Percentiles rank a stretch among this genome's conserved stretches.
Conservation (phyloP, 2,329 filamentous ascomycete genomes). For the Myriosclerotinia curreyana region DNA sequence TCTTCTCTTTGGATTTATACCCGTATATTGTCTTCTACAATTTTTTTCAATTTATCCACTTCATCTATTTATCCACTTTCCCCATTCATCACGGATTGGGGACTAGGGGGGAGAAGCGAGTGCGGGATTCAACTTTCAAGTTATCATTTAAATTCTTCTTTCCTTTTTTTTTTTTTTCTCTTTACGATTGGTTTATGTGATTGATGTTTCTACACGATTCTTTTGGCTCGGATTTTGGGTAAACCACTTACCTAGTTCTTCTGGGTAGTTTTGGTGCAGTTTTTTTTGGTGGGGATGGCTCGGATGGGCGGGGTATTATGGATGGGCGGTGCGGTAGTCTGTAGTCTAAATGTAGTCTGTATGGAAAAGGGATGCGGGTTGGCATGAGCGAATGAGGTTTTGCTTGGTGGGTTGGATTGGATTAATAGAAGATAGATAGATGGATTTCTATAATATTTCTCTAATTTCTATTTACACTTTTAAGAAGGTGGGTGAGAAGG, state of each 20-base stretch:
- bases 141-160: too few relatives aligned
- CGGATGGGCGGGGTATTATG: too few relatives aligned
- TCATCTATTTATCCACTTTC: too few relatives aligned
- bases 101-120: too few relatives aligned
- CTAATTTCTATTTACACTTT: not conserved
- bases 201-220: conserved; percentile 22
- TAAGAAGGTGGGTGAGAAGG: not conserved
- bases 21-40: conserved; percentile 4
- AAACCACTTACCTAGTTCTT: not conserved
- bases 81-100: not conserved
- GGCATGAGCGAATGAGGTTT: not conserved
- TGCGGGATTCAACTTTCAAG: not conserved
- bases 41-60: too few relatives aligned
- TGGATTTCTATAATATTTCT: not conserved
- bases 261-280: not conserved
- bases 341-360: too few relatives aligned
- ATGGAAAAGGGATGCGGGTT: not conserved
- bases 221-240: conserved; percentile 9
- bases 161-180: not conserved
- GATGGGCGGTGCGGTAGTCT: too few relatives aligned
- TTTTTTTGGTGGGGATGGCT: not conserved
- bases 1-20: conserved; percentile 6
- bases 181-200: conserved; percentile 17
- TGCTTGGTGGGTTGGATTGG: not conserved
- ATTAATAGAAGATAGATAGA: too few relatives aligned